Evolutionary conservation across 2,329 filamentous ascomycete species (phyloP), one percentile per base, ranked within the genome.

Genomic region (Drechslera avenae): DNA sequence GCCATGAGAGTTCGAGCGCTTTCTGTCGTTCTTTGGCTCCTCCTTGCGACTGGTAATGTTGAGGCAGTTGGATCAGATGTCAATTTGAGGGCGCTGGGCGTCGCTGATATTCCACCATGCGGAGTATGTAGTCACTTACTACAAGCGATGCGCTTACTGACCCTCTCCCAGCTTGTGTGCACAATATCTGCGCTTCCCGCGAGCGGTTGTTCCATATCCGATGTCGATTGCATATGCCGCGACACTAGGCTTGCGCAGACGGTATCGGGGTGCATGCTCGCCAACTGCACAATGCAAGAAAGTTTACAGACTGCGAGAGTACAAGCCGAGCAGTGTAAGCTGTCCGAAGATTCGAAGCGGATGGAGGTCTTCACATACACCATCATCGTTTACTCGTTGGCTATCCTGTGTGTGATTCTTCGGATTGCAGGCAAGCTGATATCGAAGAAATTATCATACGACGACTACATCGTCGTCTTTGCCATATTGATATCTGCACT

Each of bases 211-310:
- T 16, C 41, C n/a, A 19, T 64, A n/a, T 36, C 23, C 14, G 59
- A 66, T 41, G 44, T 33, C n/a, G 21, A 35, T 3, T 66, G 63
- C 31, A 54, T 59, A 26, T 66, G 63, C 37, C 18, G 43, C 8
- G 52, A 53, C 16, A 21, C 37, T 3, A 26, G 50, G 3, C 41
- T 66, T 13, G 35, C 43, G 17, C 34, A 47, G 13, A 35, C 18
- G 1, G 9, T 54, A 7, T 34, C 52, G 17, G 50, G 43, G 28
- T 66, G 63, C 9, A 52, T 65, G 55, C 50, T 64, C 10, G 42
- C 45, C 14, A 66, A 65, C 21, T 66, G 62, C 39, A 65, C 62
- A 0, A 65, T 64, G 60, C 50, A 45, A 8, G 63, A 65, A 7
- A 46, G 18, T 31, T 12, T 46, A 40, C 53, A 48, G 6, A 66